Percentiles rank a stretch among this genome's conserved stretches.
Evolutionary conservation across 441 rosid species (phyloP).

Genomic region (Viola pubescens): DNA sequence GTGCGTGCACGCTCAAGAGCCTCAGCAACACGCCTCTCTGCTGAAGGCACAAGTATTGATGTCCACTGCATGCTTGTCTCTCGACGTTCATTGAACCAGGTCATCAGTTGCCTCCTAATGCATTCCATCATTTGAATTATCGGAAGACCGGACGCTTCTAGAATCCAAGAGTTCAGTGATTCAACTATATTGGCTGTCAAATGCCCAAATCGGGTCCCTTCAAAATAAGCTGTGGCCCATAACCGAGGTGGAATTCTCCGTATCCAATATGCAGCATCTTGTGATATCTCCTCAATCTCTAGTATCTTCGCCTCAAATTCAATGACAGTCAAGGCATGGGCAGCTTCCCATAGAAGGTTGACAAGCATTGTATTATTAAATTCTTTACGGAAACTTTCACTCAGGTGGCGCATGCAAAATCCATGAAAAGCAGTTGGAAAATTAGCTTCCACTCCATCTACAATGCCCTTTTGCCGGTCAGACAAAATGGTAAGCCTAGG

Average conservation of each 20-base stretch:
- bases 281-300: constrained; percentile 86
- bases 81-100: constrained; percentile 90
- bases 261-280: constrained; percentile 92
- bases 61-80: constrained; percentile 96
- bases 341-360: constrained; percentile 89
- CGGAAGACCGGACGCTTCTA: constrained; percentile 94
- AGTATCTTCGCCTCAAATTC: constrained; percentile 91
- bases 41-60: constrained; percentile 85
- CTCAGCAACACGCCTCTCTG: constrained; percentile 76
- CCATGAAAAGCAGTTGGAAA: constrained; percentile 96
- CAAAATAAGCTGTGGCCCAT: constrained; percentile 95
- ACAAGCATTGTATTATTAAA: constrained; percentile 85
- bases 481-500: constrained; percentile 90
- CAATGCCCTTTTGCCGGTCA: constrained; percentile 75
- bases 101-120: constrained; percentile 90
- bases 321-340: constrained; percentile 78
- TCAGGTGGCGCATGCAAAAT: constrained; percentile 87
- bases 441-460: constrained; percentile 87
- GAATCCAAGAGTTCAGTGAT: constrained; percentile 78
- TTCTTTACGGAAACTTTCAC: constrained; percentile 89
- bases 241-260: constrained; percentile 78
- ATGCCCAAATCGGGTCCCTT: constrained; percentile 85
- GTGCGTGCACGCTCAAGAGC: constrained; percentile 86
- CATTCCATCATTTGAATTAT: constrained; percentile 98
- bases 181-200: constrained; percentile 82